phyloP scores from a whole-genome alignment of 768 basidiomycete genomes.

The Mycena floridula region DNA sequence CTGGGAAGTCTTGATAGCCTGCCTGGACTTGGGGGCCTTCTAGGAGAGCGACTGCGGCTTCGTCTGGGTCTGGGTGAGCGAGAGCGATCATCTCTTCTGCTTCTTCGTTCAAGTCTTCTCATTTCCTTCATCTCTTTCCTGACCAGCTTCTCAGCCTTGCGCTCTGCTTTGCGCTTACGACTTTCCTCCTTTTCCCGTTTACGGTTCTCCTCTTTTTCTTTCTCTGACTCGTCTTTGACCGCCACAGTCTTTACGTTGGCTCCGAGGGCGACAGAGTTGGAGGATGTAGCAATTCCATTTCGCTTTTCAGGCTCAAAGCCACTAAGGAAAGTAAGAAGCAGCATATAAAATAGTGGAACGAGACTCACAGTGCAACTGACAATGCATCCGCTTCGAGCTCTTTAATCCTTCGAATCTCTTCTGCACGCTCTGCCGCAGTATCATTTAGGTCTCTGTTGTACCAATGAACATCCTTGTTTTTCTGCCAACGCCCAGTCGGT shows the following conservation, averaged over 20 bases:
- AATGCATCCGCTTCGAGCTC: slow-evolving; percentile 88
- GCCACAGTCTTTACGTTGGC: not conserved
- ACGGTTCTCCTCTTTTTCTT: slow-evolving; percentile 23
- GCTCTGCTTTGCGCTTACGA: slow-evolving; percentile 42
- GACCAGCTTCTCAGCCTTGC: slow-evolving; percentile 55
- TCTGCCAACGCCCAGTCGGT: slow-evolving; percentile 94
- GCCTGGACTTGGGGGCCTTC: not conserved
- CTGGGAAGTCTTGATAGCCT: not conserved
- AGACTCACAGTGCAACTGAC: slow-evolving; percentile 64
- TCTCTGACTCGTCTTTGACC: slow-evolving; percentile 14
- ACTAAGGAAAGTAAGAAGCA: slow-evolving; percentile 29
- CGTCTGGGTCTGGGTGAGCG: too few species aligned
- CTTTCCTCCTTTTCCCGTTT: slow-evolving; percentile 43
- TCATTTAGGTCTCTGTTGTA: slow-evolving; percentile 61
- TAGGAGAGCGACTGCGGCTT: not conserved
- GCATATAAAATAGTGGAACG: not conserved
- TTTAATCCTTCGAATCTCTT: slow-evolving; percentile 79
- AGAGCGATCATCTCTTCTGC: slow-evolving; percentile 2
- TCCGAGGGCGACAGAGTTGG: not conserved
- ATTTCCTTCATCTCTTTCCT: slow-evolving; percentile 44
- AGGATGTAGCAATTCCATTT: slow-evolving; percentile 15
- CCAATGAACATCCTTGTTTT: slow-evolving; percentile 97
- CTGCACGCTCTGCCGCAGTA: slow-evolving; percentile 42
- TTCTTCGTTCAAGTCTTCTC: slow-evolving; percentile 19
- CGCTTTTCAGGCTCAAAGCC: slow-evolving; percentile 59